Evolutionary conservation across 169 alveolate genomes (phyloP), one percentile per base, ranked within the genome.

Genomic region (Plasmodium falciparum): DNA sequence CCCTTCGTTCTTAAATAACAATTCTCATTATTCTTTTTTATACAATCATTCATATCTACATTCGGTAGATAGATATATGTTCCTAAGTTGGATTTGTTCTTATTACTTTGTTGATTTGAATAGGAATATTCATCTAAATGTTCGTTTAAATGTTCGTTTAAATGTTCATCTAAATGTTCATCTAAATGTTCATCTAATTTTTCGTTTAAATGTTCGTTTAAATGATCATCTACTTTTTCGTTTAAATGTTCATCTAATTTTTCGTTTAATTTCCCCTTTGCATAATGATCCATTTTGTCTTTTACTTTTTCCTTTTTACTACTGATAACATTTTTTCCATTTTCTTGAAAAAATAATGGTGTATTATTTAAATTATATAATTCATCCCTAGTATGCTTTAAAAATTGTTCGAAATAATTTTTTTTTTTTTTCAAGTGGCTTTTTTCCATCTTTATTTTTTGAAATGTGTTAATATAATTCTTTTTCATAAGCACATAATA

Each of bases 401-500:
- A 7, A 67, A 67, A 26, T 13, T 70, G 22, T 20, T 63, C 5
- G 50, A 47, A 49, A 39, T 49, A 15, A 17, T 52, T 17, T 70
- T 70, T 70, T 47, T 45, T 52, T 15, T 33, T n/a, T n/a, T n/a
- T 50, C 47, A 74, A 20, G 39, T 66, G 52, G n/a, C 63, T 9
- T 26, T 24, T 26, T 47, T 49, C 88, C 26, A 58, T 7, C 39
- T 74, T 58, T 39, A 45, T 22, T 24, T 58, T 58, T 5, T 78
- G 69, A 24, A 2, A n/a, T 3, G 78, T 26, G 12, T 9, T 39
- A 2, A n/a, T 13, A 29, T 24, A 5, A 65, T 78, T 70, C 47
- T 70, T 78, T 70, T 78, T 78, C 17, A 65, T 20, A 65, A 65
- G 65, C 12, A 22, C 59, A 49, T 78, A 66, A 45, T 78, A 70